A percentile compares a stretch with the other conserved stretches of the same genome.
These are phyloP conservation scores for Akanthomyces lecanii DNA, from an alignment of 2,329 filamentous ascomycete genomes.

Conservation along the genomic window DNA sequence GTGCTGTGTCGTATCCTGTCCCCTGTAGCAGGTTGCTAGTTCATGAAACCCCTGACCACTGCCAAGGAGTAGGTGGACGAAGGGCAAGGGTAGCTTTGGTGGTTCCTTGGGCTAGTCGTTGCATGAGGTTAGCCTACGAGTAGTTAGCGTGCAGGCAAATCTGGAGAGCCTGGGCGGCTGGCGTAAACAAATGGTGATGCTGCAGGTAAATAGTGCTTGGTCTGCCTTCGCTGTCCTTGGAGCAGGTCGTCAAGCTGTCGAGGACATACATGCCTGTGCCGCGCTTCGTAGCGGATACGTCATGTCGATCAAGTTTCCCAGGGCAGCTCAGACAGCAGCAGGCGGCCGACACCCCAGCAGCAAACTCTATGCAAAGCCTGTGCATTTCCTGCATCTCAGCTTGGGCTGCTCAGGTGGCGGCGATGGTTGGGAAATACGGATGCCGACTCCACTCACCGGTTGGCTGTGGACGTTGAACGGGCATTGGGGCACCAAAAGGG, in stretches of 20 bases:
- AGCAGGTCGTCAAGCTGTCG: not conserved
- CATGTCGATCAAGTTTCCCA: not conserved
- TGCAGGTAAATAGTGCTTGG: not conserved
- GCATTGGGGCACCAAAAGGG: not conserved
- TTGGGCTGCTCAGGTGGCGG: not conserved
- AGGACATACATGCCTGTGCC: not conserved
- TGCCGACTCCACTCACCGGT: not conserved
- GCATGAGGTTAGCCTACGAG: no score
- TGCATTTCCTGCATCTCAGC: not conserved
- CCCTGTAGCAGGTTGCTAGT: constrained; percentile 12
- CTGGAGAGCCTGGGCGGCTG: not conserved
- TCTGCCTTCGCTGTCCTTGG: not conserved
- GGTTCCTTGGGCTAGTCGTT: not conserved
- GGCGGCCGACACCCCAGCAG: not conserved
- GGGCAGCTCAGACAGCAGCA: not conserved
- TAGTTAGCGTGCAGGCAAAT: not conserved
- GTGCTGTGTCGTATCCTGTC: constrained; percentile 8
- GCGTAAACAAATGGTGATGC: not conserved
- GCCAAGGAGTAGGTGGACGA: not conserved
- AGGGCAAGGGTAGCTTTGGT: not conserved
- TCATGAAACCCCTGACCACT: constrained; percentile 10
- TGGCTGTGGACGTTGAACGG: not conserved
- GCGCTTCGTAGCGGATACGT: not conserved
- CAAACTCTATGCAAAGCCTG: not conserved
- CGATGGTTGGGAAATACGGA: not conserved